phyloP scores from a whole-genome alignment of 2,329 filamentous ascomycete genomes.

The Emergomyces pasteurianus region DNA sequence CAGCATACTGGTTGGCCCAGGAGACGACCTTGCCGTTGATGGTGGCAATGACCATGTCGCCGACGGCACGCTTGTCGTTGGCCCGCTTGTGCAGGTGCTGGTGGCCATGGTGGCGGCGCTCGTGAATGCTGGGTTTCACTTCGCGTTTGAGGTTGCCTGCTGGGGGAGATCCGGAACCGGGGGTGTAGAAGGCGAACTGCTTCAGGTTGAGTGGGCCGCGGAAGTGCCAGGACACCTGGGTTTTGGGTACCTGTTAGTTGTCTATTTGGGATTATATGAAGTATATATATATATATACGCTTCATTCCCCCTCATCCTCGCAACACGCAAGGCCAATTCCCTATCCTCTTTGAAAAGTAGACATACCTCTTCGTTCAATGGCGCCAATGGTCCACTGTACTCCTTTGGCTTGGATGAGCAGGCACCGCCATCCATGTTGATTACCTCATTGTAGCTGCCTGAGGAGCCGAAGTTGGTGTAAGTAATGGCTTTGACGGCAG shows the following conservation, averaged over 20 bases:
- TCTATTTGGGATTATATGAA: background rate
- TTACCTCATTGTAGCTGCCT: constrained; percentile 55
- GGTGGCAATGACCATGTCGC: constrained; percentile 43
- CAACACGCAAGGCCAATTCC: background rate
- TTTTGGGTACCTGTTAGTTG: background rate
- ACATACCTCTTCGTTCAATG: constrained; percentile 59
- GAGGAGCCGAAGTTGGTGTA: constrained; percentile 50
- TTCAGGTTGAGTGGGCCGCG: constrained; percentile 57
- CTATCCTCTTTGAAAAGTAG: background rate
- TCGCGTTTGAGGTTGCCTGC: constrained; percentile 23
- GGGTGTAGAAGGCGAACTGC: constrained; percentile 57
- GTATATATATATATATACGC: background rate
- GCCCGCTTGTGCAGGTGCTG: constrained; percentile 34
- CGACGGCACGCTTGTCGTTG: constrained; percentile 38
- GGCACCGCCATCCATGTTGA: constrained; percentile 44
- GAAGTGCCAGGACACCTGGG: constrained; percentile 58
- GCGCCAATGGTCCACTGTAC: constrained; percentile 52
- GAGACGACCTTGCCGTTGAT: constrained; percentile 47
- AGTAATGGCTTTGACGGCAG: constrained; percentile 52
- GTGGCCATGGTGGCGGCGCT: constrained; percentile 39
- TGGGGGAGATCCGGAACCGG: constrained; percentile 21
- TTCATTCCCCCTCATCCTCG: too few species aligned
- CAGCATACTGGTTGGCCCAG: constrained; percentile 48
- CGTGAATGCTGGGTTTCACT: constrained; percentile 23
- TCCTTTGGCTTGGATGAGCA: constrained; percentile 43